Evolutionary conservation across 192 early-diverging fungal species (phyloP).

Genomic region (Phlyctochytrium bullatum): DNA sequence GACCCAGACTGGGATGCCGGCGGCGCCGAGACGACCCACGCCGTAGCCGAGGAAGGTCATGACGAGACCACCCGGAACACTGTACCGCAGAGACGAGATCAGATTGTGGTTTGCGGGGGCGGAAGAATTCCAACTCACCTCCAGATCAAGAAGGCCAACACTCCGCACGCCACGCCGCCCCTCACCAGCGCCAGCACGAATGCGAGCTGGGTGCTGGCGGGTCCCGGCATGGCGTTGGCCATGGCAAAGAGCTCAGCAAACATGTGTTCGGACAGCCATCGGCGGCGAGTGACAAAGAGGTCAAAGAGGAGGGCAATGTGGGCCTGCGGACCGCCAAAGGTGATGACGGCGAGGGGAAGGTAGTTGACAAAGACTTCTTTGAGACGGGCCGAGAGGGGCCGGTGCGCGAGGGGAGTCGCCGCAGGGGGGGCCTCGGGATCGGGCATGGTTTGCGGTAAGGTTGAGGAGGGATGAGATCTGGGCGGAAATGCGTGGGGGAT

Average conservation of each 20-base stretch:
- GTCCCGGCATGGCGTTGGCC: constrained; percentile 54
- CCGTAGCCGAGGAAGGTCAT: constrained; percentile 45
- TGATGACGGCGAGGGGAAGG: constrained; percentile 55
- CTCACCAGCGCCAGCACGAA: constrained; percentile 52
- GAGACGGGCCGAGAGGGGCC: constrained; percentile 19
- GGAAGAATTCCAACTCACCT: constrained; percentile 45
- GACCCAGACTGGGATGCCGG: constrained; percentile 6
- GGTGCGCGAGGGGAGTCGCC: no score
- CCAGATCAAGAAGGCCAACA: constrained; percentile 52
- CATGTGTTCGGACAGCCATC: constrained; percentile 50
- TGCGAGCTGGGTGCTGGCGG: constrained; percentile 51
- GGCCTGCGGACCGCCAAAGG: constrained; percentile 65
- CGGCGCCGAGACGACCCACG: constrained; percentile 19
- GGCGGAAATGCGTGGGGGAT: no score
- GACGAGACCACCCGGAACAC: constrained; percentile 50
- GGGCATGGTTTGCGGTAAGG: no score
- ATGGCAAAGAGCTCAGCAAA: constrained; percentile 63
- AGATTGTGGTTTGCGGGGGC: not conserved
- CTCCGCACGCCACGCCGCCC: constrained; percentile 46
- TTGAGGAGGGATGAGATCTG: no score
- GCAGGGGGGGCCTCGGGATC: no score
- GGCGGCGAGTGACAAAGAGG: constrained; percentile 50
- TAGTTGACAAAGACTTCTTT: constrained; percentile 34
- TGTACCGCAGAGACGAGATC: constrained; percentile 5
- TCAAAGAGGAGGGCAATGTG: constrained; percentile 59